Evolutionary conservation across 139 green algal genomes (phyloP).

Genomic region (Volvox reticuliferus): DNA sequence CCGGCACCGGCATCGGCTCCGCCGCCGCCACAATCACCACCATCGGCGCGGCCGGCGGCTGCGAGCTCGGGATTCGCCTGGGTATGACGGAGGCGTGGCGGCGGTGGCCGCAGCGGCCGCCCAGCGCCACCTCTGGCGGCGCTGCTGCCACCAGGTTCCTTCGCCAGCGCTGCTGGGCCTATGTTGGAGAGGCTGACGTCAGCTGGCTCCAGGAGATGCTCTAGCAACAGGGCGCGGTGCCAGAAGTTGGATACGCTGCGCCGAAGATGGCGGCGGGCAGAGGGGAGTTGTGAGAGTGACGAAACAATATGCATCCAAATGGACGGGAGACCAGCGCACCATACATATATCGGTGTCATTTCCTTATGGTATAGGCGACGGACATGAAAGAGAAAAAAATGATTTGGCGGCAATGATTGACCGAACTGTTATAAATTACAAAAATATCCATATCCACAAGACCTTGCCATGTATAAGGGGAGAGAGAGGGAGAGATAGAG

Average conservation of each 20-base stretch:
- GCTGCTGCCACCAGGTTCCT: not conserved
- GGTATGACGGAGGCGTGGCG: not conserved
- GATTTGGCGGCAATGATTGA: too few relatives aligned
- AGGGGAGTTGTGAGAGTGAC: too few relatives aligned
- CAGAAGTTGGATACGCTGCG: constrained; percentile 87
- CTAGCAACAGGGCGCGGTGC: constrained; percentile 78
- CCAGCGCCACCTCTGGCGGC: not conserved
- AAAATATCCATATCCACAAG: too few relatives aligned
- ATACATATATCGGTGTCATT: too few relatives aligned
- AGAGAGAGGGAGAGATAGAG: too few relatives aligned
- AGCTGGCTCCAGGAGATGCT: constrained; percentile 58
- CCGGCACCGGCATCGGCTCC: not conserved
- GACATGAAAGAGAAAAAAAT: too few relatives aligned
- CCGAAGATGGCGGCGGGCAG: too few relatives aligned
- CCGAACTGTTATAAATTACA: too few relatives aligned
- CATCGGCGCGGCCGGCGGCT: not conserved
- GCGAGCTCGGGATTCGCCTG: not conserved
- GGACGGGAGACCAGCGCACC: too few relatives aligned
- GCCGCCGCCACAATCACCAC: not conserved
- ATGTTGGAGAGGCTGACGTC: constrained; percentile 12
- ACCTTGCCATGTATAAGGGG: too few relatives aligned
- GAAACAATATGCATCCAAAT: too few relatives aligned
- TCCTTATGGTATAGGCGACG: too few relatives aligned
- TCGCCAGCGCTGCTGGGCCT: not conserved
- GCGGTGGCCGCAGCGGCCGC: not conserved